A percentile compares a stretch with the other conserved stretches of the same genome.
phyloP scores from a whole-genome alignment of 2,329 filamentous ascomycete genomes.

The Fusarium sp. region DNA sequence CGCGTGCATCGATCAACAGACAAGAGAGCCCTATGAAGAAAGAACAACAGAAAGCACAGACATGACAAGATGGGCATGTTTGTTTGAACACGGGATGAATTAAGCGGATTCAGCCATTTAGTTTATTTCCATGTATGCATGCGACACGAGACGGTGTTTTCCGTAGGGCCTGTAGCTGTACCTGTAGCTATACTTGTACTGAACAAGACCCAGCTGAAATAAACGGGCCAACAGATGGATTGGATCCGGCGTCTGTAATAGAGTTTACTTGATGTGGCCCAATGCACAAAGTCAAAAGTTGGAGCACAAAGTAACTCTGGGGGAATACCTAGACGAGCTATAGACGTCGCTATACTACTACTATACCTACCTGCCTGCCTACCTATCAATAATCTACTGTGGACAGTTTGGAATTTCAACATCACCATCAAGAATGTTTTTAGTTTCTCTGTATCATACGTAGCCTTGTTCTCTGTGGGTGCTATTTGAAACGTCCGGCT shows the following conservation, averaged over 20 bases:
- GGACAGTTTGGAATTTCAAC: no score
- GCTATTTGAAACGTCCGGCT: conserved; percentile 18
- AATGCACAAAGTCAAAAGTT: background rate
- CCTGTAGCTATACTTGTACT: no score
- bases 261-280: conserved; percentile 7
- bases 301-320: no score
- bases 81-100: background rate
- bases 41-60: conserved; percentile 19
- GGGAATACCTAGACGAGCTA: no score
- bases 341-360: no score
- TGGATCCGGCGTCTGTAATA: background rate
- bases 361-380: no score
- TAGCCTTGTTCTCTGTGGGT: background rate
- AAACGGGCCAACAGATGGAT: no score
- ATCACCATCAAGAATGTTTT: no score
- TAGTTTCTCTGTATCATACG: background rate
- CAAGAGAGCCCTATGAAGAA: background rate
- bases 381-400: no score
- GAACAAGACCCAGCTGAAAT: background rate
- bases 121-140: background rate
- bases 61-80: background rate
- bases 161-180: background rate
- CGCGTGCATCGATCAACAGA: conserved; percentile 30
- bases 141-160: conserved; percentile 18
- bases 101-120: background rate